phyloP scores from a whole-genome alignment of 495 filamentous ascomycete genomes.

The Hypoxylon crocopeplum region DNA sequence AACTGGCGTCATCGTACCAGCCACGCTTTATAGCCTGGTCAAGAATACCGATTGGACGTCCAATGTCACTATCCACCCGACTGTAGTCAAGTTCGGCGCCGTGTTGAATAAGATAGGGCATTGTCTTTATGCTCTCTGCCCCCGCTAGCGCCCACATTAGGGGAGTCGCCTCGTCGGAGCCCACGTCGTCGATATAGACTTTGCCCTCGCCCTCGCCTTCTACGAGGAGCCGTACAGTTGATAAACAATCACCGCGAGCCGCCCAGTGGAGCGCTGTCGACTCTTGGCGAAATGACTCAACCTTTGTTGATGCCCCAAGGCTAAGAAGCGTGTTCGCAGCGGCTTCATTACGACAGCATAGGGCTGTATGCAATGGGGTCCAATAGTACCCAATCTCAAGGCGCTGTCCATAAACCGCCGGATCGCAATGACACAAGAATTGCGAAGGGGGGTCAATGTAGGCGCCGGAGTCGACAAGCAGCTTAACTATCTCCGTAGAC shows the following conservation, averaged over 20 bases:
- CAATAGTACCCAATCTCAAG: too few species aligned
- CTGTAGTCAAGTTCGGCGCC: not conserved
- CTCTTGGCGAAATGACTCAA: not conserved
- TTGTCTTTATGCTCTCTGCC: not conserved
- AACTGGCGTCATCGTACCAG: conserved; percentile 1
- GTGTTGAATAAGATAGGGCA: not conserved
- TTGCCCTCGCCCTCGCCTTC: not conserved
- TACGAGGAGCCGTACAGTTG: not conserved
- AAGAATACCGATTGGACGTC: not conserved
- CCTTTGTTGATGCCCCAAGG: conserved; percentile 5
- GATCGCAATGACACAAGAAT: not conserved
- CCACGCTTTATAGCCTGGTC: not conserved
- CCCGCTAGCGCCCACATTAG: conserved; percentile 13
- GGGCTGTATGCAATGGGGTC: conserved; percentile 8
- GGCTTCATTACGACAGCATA: not conserved
- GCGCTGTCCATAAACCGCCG: too few species aligned
- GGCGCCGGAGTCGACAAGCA: conserved; percentile 4
- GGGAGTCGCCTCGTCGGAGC: not conserved
- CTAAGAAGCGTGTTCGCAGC: not conserved
- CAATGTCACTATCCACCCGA: not conserved
- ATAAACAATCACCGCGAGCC: not conserved
- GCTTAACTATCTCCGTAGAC: not conserved
- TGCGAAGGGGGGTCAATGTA: not conserved
- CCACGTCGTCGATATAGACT: not conserved
- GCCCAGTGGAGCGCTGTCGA: conserved; percentile 7